Conservation (phyloP, 345 rosid genomes). For the Melaleuca alternifolia region DNA sequence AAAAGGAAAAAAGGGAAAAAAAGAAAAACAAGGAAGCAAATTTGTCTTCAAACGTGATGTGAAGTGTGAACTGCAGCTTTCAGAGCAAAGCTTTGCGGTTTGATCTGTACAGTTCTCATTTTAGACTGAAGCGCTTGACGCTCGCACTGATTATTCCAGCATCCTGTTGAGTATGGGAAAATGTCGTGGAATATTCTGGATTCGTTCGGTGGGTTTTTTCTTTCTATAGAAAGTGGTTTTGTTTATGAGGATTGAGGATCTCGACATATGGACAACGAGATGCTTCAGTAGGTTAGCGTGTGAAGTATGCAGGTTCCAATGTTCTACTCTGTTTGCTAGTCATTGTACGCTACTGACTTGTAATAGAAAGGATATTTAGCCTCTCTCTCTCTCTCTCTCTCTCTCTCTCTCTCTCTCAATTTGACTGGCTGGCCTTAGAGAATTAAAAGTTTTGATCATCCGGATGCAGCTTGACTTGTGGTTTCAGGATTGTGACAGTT, state of each 20-base stretch:
- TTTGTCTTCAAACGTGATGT: background rate
- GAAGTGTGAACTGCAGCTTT: background rate
- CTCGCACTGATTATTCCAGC: background rate
- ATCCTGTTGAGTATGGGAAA: background rate
- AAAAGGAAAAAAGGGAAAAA: background rate
- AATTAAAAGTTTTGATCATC: background rate
- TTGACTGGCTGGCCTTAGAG: background rate
- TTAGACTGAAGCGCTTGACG: background rate
- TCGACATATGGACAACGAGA: background rate
- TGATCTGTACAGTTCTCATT: background rate
- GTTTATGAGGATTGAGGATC: background rate
- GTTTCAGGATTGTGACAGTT: background rate
- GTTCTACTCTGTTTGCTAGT: background rate
- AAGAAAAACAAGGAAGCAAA: background rate
- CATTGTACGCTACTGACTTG: conserved; percentile 1
- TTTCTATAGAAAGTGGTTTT: background rate
- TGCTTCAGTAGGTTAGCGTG: background rate
- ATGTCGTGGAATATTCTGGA: background rate
- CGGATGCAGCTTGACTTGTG: background rate
- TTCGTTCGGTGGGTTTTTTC: background rate
- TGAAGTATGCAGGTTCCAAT: background rate
- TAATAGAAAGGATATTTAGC: conserved; percentile 4
- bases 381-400: background rate
- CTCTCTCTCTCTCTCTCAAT: background rate
- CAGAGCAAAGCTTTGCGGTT: background rate